phyloP scores from a whole-genome alignment of 2,329 filamentous ascomycete genomes.

The Fusarium penzigii region DNA sequence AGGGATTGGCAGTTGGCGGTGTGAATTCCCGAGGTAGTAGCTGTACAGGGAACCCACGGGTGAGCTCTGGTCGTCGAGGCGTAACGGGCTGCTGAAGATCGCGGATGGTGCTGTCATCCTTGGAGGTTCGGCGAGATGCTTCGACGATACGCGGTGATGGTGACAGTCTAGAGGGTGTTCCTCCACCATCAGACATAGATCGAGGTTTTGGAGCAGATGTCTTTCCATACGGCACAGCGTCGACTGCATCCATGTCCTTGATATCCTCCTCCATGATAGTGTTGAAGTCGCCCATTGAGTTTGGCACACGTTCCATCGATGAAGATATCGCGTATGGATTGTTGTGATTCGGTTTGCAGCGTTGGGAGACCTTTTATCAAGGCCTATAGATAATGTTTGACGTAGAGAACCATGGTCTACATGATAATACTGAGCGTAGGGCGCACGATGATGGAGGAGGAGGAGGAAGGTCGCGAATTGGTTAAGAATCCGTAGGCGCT shows the following conservation, averaged over 20 bases:
- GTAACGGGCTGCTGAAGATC: conserved; percentile 59
- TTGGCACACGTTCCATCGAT: neutral
- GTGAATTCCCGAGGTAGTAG: conserved; percentile 38
- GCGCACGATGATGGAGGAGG: neutral
- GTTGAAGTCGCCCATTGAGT: neutral
- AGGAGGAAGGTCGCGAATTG: neutral
- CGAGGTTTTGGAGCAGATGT: conserved; percentile 56
- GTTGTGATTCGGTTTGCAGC: neutral
- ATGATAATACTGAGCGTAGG: neutral
- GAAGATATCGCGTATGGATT: neutral
- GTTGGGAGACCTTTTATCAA: neutral
- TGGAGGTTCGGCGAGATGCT: conserved; percentile 57
- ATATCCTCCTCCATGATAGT: conserved; percentile 24
- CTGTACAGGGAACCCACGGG: conserved; percentile 57
- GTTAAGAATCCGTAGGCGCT: neutral
- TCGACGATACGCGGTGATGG: conserved; percentile 60
- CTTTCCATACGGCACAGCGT: conserved; percentile 20
- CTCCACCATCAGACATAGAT: conserved; percentile 65
- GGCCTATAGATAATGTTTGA: neutral
- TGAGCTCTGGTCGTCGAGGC: conserved; percentile 67
- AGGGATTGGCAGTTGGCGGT: conserved; percentile 38
- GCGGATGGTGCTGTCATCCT: conserved; percentile 65
- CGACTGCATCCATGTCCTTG: conserved; percentile 7
- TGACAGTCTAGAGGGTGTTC: conserved; percentile 56
- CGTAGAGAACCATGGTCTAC: neutral